Conservation (phyloP, 208 protist genomes). For the Vickermania ingenoplastis region DNA sequence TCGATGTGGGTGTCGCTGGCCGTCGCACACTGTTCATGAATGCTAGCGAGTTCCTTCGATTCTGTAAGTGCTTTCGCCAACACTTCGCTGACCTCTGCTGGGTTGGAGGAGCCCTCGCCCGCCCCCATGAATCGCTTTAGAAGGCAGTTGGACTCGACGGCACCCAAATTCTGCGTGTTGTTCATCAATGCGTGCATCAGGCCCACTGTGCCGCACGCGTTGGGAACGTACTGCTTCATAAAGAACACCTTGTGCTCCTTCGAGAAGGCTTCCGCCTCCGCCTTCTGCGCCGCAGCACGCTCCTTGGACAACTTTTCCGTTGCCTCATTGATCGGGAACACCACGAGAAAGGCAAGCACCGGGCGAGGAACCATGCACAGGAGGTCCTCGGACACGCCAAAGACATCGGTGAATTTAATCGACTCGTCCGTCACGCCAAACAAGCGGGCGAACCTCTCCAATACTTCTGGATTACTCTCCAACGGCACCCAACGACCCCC, state of each 20-base stretch:
- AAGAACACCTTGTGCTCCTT: constrained; percentile 67
- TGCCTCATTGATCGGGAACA: constrained; percentile 80
- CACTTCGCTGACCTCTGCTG: constrained; percentile 23
- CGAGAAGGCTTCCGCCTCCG: constrained; percentile 30
- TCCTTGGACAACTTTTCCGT: constrained; percentile 18
- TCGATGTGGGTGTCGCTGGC: no score
- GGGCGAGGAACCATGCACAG: constrained; percentile 87
- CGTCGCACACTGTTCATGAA: constrained; percentile 46
- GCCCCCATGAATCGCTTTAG: constrained; percentile 15
- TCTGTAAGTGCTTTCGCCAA: constrained; percentile 51
- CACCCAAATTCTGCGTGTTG: constrained; percentile 55
- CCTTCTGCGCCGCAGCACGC: constrained; percentile 13
- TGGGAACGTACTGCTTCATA: constrained; percentile 86
- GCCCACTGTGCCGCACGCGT: constrained; percentile 94
- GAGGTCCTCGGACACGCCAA: constrained; percentile 81
- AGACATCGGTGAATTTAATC: constrained; percentile 88
- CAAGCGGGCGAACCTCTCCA: constrained; percentile 68
- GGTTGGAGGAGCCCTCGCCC: constrained; percentile 19
- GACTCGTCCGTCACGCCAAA: constrained; percentile 45
- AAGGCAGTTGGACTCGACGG: constrained; percentile 22
- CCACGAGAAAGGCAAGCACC: constrained; percentile 82
- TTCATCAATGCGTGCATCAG: constrained; percentile 90
- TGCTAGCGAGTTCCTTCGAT: constrained; percentile 55
- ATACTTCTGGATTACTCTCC: constrained; percentile 90
- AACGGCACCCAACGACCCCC: constrained; percentile 85